Conservation (phyloP, 495 filamentous ascomycete genomes). For the Neurospora africana region DNA sequence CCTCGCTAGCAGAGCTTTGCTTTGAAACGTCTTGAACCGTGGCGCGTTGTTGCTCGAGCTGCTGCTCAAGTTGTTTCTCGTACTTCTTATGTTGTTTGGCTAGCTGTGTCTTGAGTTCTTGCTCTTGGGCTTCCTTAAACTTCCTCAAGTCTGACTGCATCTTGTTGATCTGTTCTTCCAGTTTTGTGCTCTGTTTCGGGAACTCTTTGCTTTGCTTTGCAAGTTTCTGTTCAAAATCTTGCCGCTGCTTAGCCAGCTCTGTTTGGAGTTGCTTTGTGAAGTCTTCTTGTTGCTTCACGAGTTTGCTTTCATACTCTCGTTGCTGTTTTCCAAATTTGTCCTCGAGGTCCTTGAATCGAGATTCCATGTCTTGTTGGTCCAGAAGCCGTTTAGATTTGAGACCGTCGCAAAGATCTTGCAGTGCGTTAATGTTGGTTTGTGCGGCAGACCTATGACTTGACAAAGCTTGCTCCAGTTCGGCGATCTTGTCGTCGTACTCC, state of each 20-base stretch:
- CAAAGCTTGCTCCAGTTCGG: neutral
- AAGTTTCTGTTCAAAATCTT: neutral
- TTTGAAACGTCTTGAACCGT: neutral
- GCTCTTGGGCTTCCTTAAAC: neutral
- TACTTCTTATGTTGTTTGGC: neutral
- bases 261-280: slow-evolving; percentile 1
- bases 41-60: neutral
- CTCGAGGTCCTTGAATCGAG: neutral
- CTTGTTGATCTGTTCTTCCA: slow-evolving; percentile 2
- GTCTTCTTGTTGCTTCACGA: neutral
- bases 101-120: neutral
- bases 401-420: neutral
- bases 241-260: neutral
- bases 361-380: neutral
- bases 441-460: neutral
- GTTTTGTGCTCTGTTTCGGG: slow-evolving; percentile 1
- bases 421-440: neutral
- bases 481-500: neutral
- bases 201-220: neutral
- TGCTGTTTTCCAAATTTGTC: neutral
- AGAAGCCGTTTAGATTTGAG: neutral
- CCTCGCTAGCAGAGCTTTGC: neutral
- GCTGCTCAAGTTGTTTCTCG: neutral
- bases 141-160: slow-evolving; percentile 1
- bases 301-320: neutral